phyloP scores from a whole-genome alignment of 176 grass and related monocot genomes.

The Dactylis glomerata region DNA sequence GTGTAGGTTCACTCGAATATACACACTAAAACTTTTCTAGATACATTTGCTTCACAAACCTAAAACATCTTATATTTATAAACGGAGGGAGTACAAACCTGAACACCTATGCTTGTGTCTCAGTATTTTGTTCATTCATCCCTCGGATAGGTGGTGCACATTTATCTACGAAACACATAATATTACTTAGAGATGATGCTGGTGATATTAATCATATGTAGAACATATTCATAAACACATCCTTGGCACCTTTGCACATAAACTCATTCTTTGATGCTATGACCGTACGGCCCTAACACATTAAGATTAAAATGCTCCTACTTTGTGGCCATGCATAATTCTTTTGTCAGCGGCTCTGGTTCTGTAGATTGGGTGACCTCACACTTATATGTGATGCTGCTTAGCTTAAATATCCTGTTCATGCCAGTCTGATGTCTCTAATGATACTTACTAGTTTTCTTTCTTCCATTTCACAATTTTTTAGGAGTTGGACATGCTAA shows the following conservation, averaged over 20 bases:
- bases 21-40: too few relatives aligned
- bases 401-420: background rate
- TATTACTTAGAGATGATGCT: background rate
- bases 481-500: slow-evolving; percentile 83
- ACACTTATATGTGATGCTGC: background rate
- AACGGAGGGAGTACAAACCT: background rate
- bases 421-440: background rate
- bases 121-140: background rate
- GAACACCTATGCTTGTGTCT: background rate
- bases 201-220: background rate
- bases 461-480: background rate
- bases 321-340: background rate
- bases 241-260: background rate
- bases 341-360: slow-evolving; percentile 13
- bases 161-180: background rate
- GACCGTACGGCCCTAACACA: background rate
- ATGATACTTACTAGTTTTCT: background rate
- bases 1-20: too few relatives aligned
- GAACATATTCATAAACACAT: background rate
- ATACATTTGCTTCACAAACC: too few relatives aligned
- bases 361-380: background rate
- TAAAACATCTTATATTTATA: too few relatives aligned
- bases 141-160: background rate
- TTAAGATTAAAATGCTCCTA: background rate
- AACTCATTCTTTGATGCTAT: background rate